phyloP scores from a whole-genome alignment of 352 stramenopile genomes.

The Phytophthora colocasiae region DNA sequence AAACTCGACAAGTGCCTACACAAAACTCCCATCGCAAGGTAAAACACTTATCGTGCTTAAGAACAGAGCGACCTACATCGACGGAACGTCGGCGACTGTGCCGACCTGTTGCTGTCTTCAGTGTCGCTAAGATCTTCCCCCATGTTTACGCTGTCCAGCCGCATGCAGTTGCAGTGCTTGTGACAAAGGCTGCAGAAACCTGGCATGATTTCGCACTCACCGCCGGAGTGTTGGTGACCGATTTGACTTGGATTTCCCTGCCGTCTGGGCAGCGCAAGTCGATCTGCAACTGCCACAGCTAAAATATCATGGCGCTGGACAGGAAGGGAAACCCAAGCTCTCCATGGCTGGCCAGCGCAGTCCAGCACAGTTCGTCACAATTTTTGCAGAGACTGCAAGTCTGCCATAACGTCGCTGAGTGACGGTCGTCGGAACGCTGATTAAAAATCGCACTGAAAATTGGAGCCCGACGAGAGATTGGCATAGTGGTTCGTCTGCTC shows the following conservation, averaged over 20 bases:
- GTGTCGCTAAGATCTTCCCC: background rate
- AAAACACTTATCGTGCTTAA: background rate
- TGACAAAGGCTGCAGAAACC: slow-evolving; percentile 26
- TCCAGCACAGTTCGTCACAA: slow-evolving; percentile 5
- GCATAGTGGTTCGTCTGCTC: slow-evolving; percentile 23
- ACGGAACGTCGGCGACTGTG: too few species aligned
- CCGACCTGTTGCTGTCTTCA: background rate
- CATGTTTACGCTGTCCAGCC: slow-evolving; percentile 13
- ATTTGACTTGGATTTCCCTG: background rate
- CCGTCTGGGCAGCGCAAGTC: slow-evolving; percentile 4
- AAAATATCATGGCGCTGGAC: slow-evolving; percentile 3
- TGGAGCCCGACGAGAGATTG: slow-evolving; percentile 26
- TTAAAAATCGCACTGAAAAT: slow-evolving; percentile 25
- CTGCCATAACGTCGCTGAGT: slow-evolving; percentile 12
- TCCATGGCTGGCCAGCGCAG: background rate
- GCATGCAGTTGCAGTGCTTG: slow-evolving; percentile 25
- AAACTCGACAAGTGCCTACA: background rate
- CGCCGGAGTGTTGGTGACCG: slow-evolving; percentile 13
- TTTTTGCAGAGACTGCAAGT: slow-evolving; percentile 13
- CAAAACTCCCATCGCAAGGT: background rate
- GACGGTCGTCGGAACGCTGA: slow-evolving; percentile 25
- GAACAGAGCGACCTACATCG: background rate
- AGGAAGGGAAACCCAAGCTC: background rate
- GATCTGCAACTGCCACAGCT: slow-evolving; percentile 9
- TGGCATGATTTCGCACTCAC: slow-evolving; percentile 6